These are phyloP conservation scores for Fusarium beomiforme DNA, from an alignment of 2,329 filamentous ascomycete species.

Conservation along the genomic window DNA sequence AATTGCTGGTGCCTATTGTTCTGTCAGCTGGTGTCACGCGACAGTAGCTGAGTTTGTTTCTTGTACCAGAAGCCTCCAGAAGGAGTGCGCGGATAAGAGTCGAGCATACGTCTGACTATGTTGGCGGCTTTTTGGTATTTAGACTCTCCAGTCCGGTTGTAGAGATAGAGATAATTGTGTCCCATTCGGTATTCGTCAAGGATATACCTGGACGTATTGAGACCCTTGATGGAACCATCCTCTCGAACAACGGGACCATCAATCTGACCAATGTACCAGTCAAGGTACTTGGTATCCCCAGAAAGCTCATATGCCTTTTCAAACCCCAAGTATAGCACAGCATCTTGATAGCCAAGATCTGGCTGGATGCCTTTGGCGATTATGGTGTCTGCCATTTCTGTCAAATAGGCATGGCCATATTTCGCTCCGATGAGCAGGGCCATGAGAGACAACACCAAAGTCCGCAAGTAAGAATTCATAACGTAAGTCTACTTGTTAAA, in stretches of 20 bases:
- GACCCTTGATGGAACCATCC: constrained; percentile 58
- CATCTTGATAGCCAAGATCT: constrained; percentile 56
- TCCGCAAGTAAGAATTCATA: rapidly evolving
- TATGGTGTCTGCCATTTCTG: constrained; percentile 57
- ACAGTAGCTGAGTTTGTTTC: rapidly evolving
- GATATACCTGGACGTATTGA: constrained; percentile 58
- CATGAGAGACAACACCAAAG: rapidly evolving
- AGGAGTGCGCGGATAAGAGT: constrained; percentile 58
- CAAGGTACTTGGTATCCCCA: constrained; percentile 53
- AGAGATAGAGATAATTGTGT: constrained; percentile 60
- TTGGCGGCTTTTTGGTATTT: constrained; percentile 60
- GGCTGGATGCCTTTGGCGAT: constrained; percentile 51
- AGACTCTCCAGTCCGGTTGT: constrained; percentile 53
- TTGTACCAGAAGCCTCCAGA: constrained; percentile 60
- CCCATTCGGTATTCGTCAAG: constrained; percentile 62
- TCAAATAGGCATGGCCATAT: neutral
- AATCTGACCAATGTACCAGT: constrained; percentile 56
- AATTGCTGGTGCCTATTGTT: constrained; percentile 42
- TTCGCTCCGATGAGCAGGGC: neutral
- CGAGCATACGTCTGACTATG: constrained; percentile 55
- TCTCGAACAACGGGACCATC: constrained; percentile 55
- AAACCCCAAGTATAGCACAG: constrained; percentile 58
- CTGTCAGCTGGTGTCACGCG: rapidly evolving
- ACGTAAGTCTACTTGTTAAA: rapidly evolving
- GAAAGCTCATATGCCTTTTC: constrained; percentile 56